These are phyloP conservation scores for Pseudohalonectria lignicola DNA, from an alignment of 2,329 filamentous ascomycete species.

Conservation along the genomic window DNA sequence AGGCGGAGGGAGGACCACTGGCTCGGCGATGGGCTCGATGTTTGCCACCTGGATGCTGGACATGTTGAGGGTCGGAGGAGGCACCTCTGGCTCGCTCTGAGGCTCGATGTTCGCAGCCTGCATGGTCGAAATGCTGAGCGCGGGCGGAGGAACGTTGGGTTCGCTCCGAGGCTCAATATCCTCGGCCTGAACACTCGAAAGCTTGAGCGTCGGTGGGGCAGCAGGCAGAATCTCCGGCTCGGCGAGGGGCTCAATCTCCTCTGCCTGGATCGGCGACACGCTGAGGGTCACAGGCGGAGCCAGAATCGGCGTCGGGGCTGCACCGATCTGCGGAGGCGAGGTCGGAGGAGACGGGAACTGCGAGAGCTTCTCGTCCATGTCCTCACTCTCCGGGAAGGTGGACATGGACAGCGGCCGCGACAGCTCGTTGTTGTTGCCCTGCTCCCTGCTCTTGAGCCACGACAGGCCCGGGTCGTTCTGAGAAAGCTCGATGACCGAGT, in stretches of 20 bases:
- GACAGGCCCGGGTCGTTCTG: constrained; percentile 5
- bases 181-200: constrained; percentile 16
- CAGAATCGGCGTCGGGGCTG: constrained; percentile 13
- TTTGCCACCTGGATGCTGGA: constrained; percentile 19
- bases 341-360: constrained; percentile 43
- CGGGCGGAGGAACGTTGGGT: constrained; percentile 5
- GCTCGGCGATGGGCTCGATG: constrained; percentile 12
- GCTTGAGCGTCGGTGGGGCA: constrained; percentile 20
- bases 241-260: constrained; percentile 29
- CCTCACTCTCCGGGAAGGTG: constrained; percentile 38
- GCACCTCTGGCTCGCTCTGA: constrained; percentile 6
- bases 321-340: constrained; percentile 18
- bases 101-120: constrained; percentile 14
- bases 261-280: constrained; percentile 31
- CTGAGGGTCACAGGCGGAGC: constrained; percentile 23
- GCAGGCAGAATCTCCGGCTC: constrained; percentile 20
- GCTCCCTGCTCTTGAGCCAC: constrained; percentile 11
- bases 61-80: constrained; percentile 3
- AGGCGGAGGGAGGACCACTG: constrained; percentile 11
- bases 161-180: constrained; percentile 8
- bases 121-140: constrained; percentile 9
- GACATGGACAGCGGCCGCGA: constrained; percentile 34
- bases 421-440: constrained; percentile 14
- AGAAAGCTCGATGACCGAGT: constrained; percentile 23
- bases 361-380: constrained; percentile 39